Conservation (phyloP, 2,329 filamentous ascomycete genomes). For the Fusarium lateritium region DNA sequence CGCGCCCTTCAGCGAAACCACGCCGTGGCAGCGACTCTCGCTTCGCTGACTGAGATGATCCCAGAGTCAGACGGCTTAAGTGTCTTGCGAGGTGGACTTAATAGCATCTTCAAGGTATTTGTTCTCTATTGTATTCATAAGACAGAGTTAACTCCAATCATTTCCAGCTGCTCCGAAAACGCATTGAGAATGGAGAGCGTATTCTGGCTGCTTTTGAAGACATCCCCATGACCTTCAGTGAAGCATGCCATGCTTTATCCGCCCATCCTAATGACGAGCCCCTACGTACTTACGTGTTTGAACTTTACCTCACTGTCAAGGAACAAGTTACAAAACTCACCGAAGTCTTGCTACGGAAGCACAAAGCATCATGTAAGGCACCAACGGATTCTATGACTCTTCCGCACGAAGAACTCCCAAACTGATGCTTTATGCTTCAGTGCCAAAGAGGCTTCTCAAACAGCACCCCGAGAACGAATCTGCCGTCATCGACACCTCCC, state of each 20-base stretch:
- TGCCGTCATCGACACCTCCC: conserved; percentile 4
- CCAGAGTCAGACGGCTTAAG: conserved; percentile 3
- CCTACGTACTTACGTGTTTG: not conserved
- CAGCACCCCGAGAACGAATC: conserved; percentile 20
- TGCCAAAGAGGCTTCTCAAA: conserved; percentile 6
- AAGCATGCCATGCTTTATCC: conserved; percentile 3
- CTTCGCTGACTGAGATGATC: not conserved
- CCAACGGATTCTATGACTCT: not conserved
- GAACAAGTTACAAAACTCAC: not conserved
- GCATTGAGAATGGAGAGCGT: conserved; percentile 11
- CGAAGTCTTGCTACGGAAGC: conserved; percentile 5
- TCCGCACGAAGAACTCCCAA: not conserved
- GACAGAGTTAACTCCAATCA: not conserved
- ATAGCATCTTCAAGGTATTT: conserved; percentile 12
- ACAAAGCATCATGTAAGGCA: conserved; percentile 1
- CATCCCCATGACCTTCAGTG: conserved; percentile 13
- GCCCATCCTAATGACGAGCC: not conserved
- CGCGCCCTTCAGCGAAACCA: not conserved
- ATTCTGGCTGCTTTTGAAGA: conserved; percentile 12
- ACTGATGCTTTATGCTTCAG: not conserved
- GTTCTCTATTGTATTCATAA: no score
- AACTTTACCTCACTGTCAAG: not conserved
- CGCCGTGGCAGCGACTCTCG: not conserved
- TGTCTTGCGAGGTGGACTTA: conserved; percentile 10
- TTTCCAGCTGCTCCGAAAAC: conserved; percentile 10